Percentiles rank a stretch among this genome's conserved stretches.
Evolutionary conservation across 1,284 basidiomycete genomes (phyloP).

Genomic region (Inonotus hispidus): DNA sequence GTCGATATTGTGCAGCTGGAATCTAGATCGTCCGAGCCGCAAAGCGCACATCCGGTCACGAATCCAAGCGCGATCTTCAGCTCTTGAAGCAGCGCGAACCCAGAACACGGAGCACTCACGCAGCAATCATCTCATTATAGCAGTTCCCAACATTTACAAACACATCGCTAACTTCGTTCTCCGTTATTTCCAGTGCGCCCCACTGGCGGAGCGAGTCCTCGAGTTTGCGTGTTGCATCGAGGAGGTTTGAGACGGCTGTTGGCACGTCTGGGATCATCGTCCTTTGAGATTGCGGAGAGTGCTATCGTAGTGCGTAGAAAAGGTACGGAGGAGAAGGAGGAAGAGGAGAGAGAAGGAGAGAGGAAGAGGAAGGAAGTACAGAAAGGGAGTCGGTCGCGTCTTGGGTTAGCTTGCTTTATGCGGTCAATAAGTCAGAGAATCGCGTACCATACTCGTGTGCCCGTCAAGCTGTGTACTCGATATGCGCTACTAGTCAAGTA

Average conservation of each 20-base stretch:
- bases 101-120: constrained; percentile 26
- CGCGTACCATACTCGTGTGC: background rate
- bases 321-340: background rate
- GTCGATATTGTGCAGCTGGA: constrained; percentile 73
- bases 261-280: constrained; percentile 41
- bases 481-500: too few relatives aligned
- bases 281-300: constrained; percentile 18
- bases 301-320: constrained; percentile 17
- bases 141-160: constrained; percentile 93
- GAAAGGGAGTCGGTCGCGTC: background rate
- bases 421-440: background rate
- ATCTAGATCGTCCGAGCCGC: constrained; percentile 29
- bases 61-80: background rate
- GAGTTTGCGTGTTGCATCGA: constrained; percentile 84
- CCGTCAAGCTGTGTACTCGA: background rate
- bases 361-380: background rate
- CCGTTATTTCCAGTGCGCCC: constrained; percentile 62
- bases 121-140: constrained; percentile 80
- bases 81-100: background rate
- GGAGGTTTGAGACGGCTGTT: constrained; percentile 72
- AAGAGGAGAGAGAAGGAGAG: background rate
- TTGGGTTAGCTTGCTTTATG: background rate
- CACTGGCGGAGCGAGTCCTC: constrained; percentile 78
- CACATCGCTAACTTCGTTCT: constrained; percentile 83
- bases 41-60: background rate